Evolutionary conservation across 495 filamentous ascomycete species (phyloP).

Genomic region (Aspergillus wentii): DNA sequence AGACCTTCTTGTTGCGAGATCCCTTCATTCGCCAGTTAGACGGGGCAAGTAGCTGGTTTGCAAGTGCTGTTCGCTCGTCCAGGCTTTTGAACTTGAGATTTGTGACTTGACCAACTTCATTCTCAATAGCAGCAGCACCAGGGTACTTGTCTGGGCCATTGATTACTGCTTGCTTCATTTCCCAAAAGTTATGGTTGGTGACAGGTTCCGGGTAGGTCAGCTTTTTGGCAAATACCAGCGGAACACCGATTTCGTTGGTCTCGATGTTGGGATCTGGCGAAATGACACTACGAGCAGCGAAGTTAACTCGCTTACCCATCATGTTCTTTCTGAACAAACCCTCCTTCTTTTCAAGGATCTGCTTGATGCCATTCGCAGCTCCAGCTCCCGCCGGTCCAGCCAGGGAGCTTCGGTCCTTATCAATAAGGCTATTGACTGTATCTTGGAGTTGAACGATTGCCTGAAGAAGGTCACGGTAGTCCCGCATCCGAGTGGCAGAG

Average conservation of each 20-base stretch:
- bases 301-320: conserved; percentile 99
- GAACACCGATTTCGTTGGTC: conserved; percentile 97
- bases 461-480: conserved; percentile 58
- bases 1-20: conserved; percentile 89
- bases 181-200: conserved; percentile 92
- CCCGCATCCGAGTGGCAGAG: conserved; percentile 36
- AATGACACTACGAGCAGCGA: conserved; percentile 94
- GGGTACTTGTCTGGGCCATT: conserved; percentile 94
- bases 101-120: conserved; percentile 87
- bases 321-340: conserved; percentile 98
- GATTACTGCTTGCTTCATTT: conserved; percentile 92
- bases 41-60: conserved; percentile 89
- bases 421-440: conserved; percentile 82
- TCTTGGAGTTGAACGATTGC: conserved; percentile 83
- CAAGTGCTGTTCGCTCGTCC: conserved; percentile 79
- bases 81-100: conserved; percentile 79
- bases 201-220: conserved; percentile 97
- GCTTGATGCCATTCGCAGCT: conserved; percentile 74
- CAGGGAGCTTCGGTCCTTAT: conserved; percentile 76
- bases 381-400: conserved; percentile 55
- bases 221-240: conserved; percentile 92
- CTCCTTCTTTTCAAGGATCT: conserved; percentile 97
- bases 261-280: conserved; percentile 98
- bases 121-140: conserved; percentile 89
- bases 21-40: conserved; percentile 70